Evolutionary conservation across 2,329 filamentous ascomycete species (phyloP).

Genomic region (Diaporthe batatas): DNA sequence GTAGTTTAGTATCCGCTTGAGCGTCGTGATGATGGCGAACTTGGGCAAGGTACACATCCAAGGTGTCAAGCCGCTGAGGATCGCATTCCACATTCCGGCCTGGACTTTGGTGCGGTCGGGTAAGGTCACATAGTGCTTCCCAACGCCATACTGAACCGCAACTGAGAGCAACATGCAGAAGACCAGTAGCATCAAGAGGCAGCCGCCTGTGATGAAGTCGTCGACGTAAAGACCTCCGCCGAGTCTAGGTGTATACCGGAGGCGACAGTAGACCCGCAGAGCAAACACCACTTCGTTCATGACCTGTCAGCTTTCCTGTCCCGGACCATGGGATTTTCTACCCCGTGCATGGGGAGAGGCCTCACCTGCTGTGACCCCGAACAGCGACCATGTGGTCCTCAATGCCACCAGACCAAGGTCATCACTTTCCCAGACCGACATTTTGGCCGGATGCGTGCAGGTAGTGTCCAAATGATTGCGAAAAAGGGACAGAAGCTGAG

Average conservation of each 20-base stretch:
- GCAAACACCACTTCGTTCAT: conserved; percentile 46
- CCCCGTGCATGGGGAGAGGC: conserved; percentile 22
- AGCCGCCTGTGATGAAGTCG: conserved; percentile 50
- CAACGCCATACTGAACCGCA: conserved; percentile 47
- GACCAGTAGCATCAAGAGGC: conserved; percentile 48
- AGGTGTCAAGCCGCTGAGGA: conserved; percentile 50
- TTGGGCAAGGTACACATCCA: conserved; percentile 53
- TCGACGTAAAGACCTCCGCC: conserved; percentile 48
- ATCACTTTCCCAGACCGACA: conserved; percentile 38
- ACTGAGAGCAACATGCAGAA: conserved; percentile 50
- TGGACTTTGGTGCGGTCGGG: conserved; percentile 31
- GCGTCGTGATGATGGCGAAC: conserved; percentile 51
- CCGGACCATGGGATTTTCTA: neutral
- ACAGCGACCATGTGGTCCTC: conserved; percentile 44
- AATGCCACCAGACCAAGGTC: conserved; percentile 33
- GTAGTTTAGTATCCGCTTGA: conserved; percentile 51
- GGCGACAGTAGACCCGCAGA: conserved; percentile 48
- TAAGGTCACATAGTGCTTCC: conserved; percentile 45
- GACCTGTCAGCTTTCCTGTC: neutral
- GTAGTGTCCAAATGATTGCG: neutral
- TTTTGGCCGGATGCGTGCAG: conserved; percentile 2
- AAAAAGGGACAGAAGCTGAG: neutral
- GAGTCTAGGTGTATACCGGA: conserved; percentile 41
- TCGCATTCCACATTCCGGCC: conserved; percentile 50
- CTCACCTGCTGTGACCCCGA: conserved; percentile 45